Evolutionary conservation across 495 filamentous ascomycete genomes (phyloP).

Genomic region (Daldinia loculata): DNA sequence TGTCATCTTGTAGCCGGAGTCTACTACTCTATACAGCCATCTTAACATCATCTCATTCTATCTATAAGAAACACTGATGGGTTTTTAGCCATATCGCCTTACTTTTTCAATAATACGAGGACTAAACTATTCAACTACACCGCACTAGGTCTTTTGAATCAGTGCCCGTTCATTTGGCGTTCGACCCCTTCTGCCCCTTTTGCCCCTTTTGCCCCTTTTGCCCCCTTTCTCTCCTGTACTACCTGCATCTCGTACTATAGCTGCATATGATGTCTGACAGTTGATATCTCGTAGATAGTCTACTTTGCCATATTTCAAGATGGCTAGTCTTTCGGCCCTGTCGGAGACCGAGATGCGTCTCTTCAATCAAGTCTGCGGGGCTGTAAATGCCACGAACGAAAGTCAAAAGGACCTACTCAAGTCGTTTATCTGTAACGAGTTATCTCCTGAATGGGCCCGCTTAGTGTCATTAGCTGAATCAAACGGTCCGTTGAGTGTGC

Average conservation of each 20-base stretch:
- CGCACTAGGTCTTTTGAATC: neutral
- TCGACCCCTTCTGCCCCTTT: neutral
- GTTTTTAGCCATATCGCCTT: neutral
- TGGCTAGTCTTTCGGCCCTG: constrained; percentile 15
- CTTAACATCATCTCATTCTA: neutral
- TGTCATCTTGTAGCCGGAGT: neutral
- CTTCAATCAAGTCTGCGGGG: constrained; percentile 30
- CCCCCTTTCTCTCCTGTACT: neutral
- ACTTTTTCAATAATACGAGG: neutral
- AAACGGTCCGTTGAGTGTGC: constrained; percentile 25
- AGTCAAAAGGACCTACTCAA: constrained; percentile 23
- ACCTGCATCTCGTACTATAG: neutral
- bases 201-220: neutral
- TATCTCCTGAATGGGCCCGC: constrained; percentile 25
- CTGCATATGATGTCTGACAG: neutral
- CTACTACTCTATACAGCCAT: neutral
- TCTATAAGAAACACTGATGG: neutral
- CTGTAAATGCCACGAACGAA: constrained; percentile 18
- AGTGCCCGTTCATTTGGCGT: neutral
- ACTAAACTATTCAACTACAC: neutral
- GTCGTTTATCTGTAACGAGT: constrained; percentile 24
- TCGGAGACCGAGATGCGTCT: constrained; percentile 35
- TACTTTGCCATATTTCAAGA: constrained; percentile 2
- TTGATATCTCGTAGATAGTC: neutral
- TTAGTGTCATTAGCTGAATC: constrained; percentile 28